Percentiles rank a stretch among this genome's conserved stretches.
Evolutionary conservation across 2,329 filamentous ascomycete species (phyloP).

Genomic region (Thelonectria olida): DNA sequence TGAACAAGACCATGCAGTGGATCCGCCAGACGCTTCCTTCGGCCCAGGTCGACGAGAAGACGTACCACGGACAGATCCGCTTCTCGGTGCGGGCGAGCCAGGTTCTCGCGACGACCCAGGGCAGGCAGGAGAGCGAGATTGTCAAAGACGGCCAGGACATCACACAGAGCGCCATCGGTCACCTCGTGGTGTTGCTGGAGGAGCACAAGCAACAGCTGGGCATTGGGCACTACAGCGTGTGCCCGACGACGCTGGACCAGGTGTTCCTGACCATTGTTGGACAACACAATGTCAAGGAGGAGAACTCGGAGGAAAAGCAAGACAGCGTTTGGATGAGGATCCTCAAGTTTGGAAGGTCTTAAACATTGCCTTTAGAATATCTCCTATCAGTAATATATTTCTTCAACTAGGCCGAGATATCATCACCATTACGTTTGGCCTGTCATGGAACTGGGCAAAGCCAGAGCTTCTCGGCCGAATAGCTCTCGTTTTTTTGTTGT

Average conservation of each 20-base stretch:
- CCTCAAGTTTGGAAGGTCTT: constrained; percentile 36
- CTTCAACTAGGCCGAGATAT: too few relatives aligned
- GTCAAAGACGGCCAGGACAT: constrained; percentile 34
- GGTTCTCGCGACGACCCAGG: constrained; percentile 42
- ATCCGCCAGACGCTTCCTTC: constrained; percentile 67
- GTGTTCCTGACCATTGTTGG: constrained; percentile 89
- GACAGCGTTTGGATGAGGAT: constrained; percentile 36
- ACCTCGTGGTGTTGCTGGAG: constrained; percentile 78
- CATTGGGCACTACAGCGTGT: constrained; percentile 87
- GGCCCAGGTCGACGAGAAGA: constrained; percentile 76
- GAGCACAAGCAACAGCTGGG: constrained; percentile 73
- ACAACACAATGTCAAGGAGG: constrained; percentile 81
- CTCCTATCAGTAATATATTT: background rate
- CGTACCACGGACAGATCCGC: constrained; percentile 87
- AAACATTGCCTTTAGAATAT: constrained; percentile 5
- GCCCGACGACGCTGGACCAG: constrained; percentile 87
- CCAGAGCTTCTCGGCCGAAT: too few relatives aligned
- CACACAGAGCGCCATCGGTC: constrained; percentile 67
- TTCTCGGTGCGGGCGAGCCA: constrained; percentile 74
- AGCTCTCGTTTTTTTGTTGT: too few relatives aligned
- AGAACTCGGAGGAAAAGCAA: constrained; percentile 60
- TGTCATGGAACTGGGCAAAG: too few relatives aligned
- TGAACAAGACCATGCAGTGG: constrained; percentile 73
- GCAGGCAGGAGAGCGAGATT: constrained; percentile 34
- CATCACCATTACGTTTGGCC: too few relatives aligned